Evolutionary conservation across 192 early-diverging fungal species (phyloP).

Genomic region (Ambispora gerdemannii): DNA sequence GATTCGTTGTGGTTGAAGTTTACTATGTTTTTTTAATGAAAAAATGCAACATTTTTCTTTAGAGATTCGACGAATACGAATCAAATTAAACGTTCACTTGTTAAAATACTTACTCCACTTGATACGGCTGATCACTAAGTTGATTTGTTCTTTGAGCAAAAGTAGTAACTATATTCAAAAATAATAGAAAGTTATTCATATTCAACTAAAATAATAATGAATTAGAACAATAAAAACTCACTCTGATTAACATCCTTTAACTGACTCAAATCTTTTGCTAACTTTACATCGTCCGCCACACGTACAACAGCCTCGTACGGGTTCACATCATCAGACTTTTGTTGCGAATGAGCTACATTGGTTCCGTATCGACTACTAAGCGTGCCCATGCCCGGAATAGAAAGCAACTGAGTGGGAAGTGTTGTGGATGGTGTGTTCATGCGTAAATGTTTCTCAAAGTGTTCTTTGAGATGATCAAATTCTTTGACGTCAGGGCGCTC

Average conservation of each 20-base stretch:
- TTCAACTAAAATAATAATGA: background rate
- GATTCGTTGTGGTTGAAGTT: slow-evolving; percentile 79
- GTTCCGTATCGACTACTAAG: slow-evolving; percentile 29
- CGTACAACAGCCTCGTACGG: slow-evolving; percentile 45
- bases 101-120: slow-evolving; percentile 34
- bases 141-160: slow-evolving; percentile 60
- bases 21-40: too few relatives aligned
- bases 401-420: slow-evolving; percentile 24
- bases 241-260: slow-evolving; percentile 46
- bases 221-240: slow-evolving; percentile 30
- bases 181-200: slow-evolving; percentile 18
- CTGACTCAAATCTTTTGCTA: slow-evolving; percentile 33
- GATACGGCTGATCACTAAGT: slow-evolving; percentile 61
- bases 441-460: slow-evolving; percentile 78
- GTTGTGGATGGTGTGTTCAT: slow-evolving; percentile 39
- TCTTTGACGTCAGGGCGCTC: slow-evolving; percentile 68
- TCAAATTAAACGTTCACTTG: too few relatives aligned
- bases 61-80: too few relatives aligned
- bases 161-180: slow-evolving; percentile 45
- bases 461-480: slow-evolving; percentile 77
- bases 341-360: slow-evolving; percentile 28
- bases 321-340: slow-evolving; percentile 46
- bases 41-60: too few relatives aligned
- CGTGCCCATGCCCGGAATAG: slow-evolving; percentile 32
- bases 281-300: slow-evolving; percentile 39